Percentiles rank a stretch among this genome's conserved stretches.
Evolutionary conservation across 2,329 filamentous ascomycete species (phyloP).

Genomic region (Cordyceps militaris): DNA sequence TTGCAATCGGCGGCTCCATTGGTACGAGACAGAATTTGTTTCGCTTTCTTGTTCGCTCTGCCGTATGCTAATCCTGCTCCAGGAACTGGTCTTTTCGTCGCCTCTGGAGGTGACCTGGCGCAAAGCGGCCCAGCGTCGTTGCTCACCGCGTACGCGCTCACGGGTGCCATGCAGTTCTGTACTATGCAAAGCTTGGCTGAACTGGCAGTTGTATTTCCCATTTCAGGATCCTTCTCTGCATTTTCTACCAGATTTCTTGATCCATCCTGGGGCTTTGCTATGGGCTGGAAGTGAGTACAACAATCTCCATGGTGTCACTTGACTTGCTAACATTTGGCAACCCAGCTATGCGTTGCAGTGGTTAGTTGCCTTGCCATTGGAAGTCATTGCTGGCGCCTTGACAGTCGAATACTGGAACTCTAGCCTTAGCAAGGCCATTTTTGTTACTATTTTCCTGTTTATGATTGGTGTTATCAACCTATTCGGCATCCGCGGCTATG

Average conservation of each 20-base stretch:
- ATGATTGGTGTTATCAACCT: constrained; percentile 41
- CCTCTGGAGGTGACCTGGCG: constrained; percentile 8
- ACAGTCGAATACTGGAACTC: constrained; percentile 44
- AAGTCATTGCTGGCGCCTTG: constrained; percentile 42
- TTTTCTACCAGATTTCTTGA: constrained; percentile 54
- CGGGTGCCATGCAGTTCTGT: constrained; percentile 11
- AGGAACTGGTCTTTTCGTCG: constrained; percentile 11
- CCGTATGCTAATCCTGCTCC: not conserved
- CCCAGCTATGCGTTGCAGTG: constrained; percentile 31
- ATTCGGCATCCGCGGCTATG: constrained; percentile 43
- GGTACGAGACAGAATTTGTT: not conserved
- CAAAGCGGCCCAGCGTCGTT: constrained; percentile 11
- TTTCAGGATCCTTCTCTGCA: constrained; percentile 53
- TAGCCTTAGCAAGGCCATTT: constrained; percentile 37
- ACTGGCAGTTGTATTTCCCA: constrained; percentile 49
- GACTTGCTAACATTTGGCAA: not conserved
- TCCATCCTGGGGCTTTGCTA: constrained; percentile 49
- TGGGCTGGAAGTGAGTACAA: constrained; percentile 42
- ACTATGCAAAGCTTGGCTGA: constrained; percentile 38
- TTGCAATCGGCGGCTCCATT: constrained; percentile 11
- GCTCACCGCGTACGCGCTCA: constrained; percentile 9
- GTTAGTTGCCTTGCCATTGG: constrained; percentile 39
- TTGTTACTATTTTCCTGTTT: constrained; percentile 44
- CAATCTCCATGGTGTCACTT: not conserved
- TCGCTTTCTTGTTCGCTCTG: not conserved